Percentiles rank a stretch among this genome's conserved stretches.
Conservation (phyloP, 1,284 basidiomycete genomes). For the Prillingera fragicola region DNA sequence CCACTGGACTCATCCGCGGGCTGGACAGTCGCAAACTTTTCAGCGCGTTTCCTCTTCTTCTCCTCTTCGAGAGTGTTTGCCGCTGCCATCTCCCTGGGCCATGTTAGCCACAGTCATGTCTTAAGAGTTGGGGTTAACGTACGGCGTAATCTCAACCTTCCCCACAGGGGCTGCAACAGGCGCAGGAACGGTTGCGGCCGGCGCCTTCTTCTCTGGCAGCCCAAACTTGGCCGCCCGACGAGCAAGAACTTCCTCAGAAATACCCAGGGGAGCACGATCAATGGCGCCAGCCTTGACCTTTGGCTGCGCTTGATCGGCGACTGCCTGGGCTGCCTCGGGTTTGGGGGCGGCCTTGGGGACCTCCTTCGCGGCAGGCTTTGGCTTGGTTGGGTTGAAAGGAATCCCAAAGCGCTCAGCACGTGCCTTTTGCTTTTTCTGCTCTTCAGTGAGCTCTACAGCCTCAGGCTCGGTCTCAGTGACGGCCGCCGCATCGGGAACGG, state of each 20-base stretch:
- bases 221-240: conserved; percentile 45
- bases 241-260: conserved; percentile 39
- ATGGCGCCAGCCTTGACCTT: conserved; percentile 27
- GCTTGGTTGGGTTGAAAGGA: conserved; percentile 29
- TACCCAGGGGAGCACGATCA: conserved; percentile 29
- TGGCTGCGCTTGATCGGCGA: conserved; percentile 8
- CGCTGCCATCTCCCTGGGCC: conserved; percentile 30
- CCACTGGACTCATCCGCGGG: conserved; percentile 7
- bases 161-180: conserved; percentile 6
- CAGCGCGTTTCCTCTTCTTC: conserved; percentile 50
- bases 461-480: conserved; percentile 2
- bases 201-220: conserved; percentile 30
- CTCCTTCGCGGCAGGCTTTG: conserved; percentile 12
- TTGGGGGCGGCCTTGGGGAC: conserved; percentile 6
- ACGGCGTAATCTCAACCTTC: conserved; percentile 34
- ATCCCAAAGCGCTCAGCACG: conserved; percentile 47
- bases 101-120: conserved; percentile 8
- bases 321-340: conserved; percentile 1
- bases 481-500: background rate
- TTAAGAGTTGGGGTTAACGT: conserved; percentile 15
- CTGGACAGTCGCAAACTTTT: conserved; percentile 42
- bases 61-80: conserved; percentile 45
- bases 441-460: conserved; percentile 28
- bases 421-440: conserved; percentile 42
- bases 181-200: conserved; percentile 14